phyloP scores from a whole-genome alignment of 768 basidiomycete species.

The Termitomyces titanicus region DNA sequence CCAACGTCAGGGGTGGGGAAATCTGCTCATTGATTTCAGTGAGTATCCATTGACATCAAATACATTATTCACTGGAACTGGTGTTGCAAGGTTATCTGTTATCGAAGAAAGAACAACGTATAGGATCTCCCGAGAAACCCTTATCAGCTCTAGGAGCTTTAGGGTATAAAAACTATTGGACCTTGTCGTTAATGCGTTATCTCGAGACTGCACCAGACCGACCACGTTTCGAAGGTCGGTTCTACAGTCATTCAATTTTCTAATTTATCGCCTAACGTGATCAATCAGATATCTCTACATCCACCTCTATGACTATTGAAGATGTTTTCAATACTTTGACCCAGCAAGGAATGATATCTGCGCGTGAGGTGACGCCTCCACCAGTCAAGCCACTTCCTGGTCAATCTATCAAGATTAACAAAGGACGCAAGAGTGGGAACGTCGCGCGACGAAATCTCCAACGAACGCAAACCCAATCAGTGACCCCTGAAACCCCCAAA shows the following conservation, averaged over 20 bases:
- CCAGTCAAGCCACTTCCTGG: constrained; percentile 66
- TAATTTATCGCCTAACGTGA: neutral
- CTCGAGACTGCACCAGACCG: constrained; percentile 53
- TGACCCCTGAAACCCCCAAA: constrained; percentile 36
- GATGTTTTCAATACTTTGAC: constrained; percentile 76
- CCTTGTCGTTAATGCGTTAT: constrained; percentile 79
- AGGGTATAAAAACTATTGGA: constrained; percentile 97
- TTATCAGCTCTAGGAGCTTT: constrained; percentile 89
- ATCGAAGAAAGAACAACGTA: constrained; percentile 88
- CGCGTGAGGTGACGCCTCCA: constrained; percentile 46
- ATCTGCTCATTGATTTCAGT: constrained; percentile 98
- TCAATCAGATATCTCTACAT: constrained; percentile 69
- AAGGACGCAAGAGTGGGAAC: constrained; percentile 58
- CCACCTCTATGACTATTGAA: constrained; percentile 88
- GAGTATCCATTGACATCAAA: constrained; percentile 28
- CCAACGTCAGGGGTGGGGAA: constrained; percentile 96
- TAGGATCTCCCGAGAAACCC: constrained; percentile 95
- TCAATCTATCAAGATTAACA: constrained; percentile 71
- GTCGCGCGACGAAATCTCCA: constrained; percentile 63
- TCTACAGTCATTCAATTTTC: constrained; percentile 5
- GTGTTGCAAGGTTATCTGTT: constrained; percentile 77
- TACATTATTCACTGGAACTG: neutral
- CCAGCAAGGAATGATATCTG: constrained; percentile 71
- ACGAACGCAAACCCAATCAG: constrained; percentile 50
- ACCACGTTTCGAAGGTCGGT: constrained; percentile 75